phyloP scores from a whole-genome alignment of 139 green algal genomes.

The Chlamydomonas schloesseri region DNA sequence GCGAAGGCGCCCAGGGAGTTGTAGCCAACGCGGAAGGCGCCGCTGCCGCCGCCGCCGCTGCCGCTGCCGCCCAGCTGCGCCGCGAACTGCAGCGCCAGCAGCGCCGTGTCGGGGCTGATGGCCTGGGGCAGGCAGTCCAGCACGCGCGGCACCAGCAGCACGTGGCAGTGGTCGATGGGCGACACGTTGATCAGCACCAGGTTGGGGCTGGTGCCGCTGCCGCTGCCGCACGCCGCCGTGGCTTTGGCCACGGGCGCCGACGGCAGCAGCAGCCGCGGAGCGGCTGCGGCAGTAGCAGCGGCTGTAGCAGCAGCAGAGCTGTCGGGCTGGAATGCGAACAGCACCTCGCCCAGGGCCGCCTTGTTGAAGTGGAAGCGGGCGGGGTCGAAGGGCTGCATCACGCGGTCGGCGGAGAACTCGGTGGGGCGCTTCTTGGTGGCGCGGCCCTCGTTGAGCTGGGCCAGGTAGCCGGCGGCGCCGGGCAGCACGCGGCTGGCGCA shows the following conservation, averaged over 20 bases:
- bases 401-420: slow-evolving; percentile 95
- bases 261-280: background rate
- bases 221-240: background rate
- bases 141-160: slow-evolving; percentile 94
- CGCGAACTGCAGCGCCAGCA: slow-evolving; percentile 93
- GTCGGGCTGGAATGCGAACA: slow-evolving; percentile 90
- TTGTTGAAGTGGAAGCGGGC: slow-evolving; percentile 99
- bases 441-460: slow-evolving; percentile 97
- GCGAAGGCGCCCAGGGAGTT: slow-evolving; percentile 97
- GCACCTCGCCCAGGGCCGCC: slow-evolving; percentile 90
- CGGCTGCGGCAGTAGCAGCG: background rate
- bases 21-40: slow-evolving; percentile 95
- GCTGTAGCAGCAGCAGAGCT: too few relatives aligned
- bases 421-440: slow-evolving; percentile 96
- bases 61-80: slow-evolving; percentile 67
- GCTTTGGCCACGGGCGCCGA: background rate
- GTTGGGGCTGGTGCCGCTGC: slow-evolving; percentile 67
- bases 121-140: slow-evolving; percentile 80
- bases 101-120: slow-evolving; percentile 70
- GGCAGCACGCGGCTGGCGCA: slow-evolving; percentile 90
- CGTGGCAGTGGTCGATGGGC: slow-evolving; percentile 99
- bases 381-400: slow-evolving; percentile 92
- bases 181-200: slow-evolving; percentile 96
- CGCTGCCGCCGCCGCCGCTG: slow-evolving; percentile 62
- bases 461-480: slow-evolving; percentile 76